Evolutionary conservation across 2,329 filamentous ascomycete species (phyloP), one percentile per base, ranked within the genome.

Genomic region (Talaromyces sp.): DNA sequence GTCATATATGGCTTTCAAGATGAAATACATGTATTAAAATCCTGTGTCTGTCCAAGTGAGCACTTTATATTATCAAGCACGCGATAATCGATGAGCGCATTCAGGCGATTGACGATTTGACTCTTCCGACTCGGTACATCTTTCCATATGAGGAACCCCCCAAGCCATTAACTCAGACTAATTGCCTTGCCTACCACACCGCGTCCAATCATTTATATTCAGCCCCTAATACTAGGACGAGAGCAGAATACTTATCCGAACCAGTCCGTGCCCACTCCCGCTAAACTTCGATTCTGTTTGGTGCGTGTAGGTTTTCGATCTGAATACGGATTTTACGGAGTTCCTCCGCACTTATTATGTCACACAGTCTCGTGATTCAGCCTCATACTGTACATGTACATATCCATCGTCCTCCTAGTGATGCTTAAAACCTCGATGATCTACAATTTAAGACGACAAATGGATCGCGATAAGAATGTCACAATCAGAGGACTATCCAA

Each of bases 401-500:
- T 49, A 50, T 10, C 17, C 3, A 22, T 47, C 9, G 43, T 10
- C 22, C 3, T 22, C 22, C 11, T 8, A 31, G 22, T 31, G 27
- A 31, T 31, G 49, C 25, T 52, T 7, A 10, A n/a, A 52, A n/a
- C 6, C 3, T 33, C 25, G 49, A 52, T 31, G 17, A 31, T n/a
- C 3, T 3, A 52, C 15, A 33, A 52, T 7, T 17, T 11, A 39
- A 33, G 25, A 10, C 33, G 11, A 15, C 31, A 22, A 56, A 52
- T 52, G 33, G 33, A 56, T 37, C n/a, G 15, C 10, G 33, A 37
- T n/a, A 56, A 25, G 52, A 10, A 56, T 56, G 52, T 25, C 52
- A 15, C 52, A 56, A 56, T 25, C 52, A 56, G 52, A 56, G 19
- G 52, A 56, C 33, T 56, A 56, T 39, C 52, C 52, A 15, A 6